phyloP scores from a whole-genome alignment of 148 eudicot genomes.

The Polygonum aviculare region DNA sequence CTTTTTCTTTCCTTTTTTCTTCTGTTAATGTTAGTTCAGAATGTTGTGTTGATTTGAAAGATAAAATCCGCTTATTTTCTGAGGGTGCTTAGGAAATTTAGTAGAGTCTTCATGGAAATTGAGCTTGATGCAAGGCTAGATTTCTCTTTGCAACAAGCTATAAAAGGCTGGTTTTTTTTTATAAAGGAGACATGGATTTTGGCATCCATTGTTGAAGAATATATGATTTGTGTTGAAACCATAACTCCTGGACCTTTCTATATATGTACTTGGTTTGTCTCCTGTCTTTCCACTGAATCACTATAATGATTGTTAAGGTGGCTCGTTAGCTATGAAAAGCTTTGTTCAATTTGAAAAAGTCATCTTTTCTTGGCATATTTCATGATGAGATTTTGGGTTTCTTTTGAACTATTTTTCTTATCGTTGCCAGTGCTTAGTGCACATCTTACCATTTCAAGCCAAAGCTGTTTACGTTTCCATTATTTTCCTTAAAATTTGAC shows the following conservation, averaged over 20 bases:
- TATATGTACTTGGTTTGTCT: too few relatives aligned
- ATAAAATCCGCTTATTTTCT: too few relatives aligned
- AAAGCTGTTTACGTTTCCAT: not conserved
- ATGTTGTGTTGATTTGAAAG: too few relatives aligned
- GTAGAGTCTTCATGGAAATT: not conserved
- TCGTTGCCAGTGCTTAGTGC: not conserved
- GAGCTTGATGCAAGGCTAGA: not conserved
- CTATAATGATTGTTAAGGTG: not conserved
- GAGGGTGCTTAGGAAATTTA: not conserved
- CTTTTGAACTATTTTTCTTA: not conserved
- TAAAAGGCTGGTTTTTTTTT: not conserved
- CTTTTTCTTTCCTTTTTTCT: not conserved
- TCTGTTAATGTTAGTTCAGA: not conserved
- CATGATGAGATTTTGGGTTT: not conserved
- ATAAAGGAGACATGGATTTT: not conserved
- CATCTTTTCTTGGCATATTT: not conserved
- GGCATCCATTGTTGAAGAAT: not conserved
- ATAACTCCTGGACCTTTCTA: not conserved
- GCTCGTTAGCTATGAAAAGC: not conserved
- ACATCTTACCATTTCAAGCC: not conserved
- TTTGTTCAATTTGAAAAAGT: not conserved
- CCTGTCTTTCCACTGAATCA: not conserved
- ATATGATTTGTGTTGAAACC: not conserved
- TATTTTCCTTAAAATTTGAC: not conserved
- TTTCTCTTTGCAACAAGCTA: not conserved